Evolutionary conservation across 1,284 basidiomycete genomes (phyloP).

Genomic region (Ceratobasidium sp.): DNA sequence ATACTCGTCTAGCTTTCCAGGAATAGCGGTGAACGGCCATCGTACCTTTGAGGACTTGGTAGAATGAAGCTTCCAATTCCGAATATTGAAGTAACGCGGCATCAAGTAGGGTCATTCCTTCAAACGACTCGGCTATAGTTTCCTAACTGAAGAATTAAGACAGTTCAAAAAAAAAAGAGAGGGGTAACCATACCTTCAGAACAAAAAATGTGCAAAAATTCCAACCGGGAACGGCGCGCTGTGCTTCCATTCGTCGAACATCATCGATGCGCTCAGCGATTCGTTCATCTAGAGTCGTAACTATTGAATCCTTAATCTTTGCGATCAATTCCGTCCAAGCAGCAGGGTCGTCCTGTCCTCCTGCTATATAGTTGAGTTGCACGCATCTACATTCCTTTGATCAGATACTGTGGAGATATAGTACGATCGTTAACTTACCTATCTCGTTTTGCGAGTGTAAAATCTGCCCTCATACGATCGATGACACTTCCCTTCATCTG

Average conservation of each 20-base stretch:
- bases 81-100: constrained; percentile 91
- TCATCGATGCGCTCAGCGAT: constrained; percentile 85
- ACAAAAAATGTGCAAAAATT: constrained; percentile 97
- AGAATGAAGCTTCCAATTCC: constrained; percentile 88
- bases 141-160: constrained; percentile 63
- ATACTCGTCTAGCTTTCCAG: constrained; percentile 49
- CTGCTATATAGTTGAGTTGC: constrained; percentile 73
- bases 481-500: constrained; percentile 82
- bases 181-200: constrained; percentile 69
- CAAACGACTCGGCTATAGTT: constrained; percentile 90
- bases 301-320: constrained; percentile 88
- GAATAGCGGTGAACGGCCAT: background rate
- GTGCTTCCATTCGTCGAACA: constrained; percentile 82
- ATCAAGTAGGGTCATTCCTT: constrained; percentile 86
- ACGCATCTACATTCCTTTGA: constrained; percentile 64
- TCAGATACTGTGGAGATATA: background rate
- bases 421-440: constrained; percentile 60
- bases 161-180: background rate
- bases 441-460: constrained; percentile 88
- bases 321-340: constrained; percentile 89
- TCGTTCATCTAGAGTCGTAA: constrained; percentile 81
- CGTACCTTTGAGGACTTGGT: constrained; percentile 60
- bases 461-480: constrained; percentile 92
- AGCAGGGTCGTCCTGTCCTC: constrained; percentile 71
- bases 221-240: constrained; percentile 91